phyloP scores from a whole-genome alignment of 1,284 basidiomycete genomes.

The Sporisorium exsertum region DNA sequence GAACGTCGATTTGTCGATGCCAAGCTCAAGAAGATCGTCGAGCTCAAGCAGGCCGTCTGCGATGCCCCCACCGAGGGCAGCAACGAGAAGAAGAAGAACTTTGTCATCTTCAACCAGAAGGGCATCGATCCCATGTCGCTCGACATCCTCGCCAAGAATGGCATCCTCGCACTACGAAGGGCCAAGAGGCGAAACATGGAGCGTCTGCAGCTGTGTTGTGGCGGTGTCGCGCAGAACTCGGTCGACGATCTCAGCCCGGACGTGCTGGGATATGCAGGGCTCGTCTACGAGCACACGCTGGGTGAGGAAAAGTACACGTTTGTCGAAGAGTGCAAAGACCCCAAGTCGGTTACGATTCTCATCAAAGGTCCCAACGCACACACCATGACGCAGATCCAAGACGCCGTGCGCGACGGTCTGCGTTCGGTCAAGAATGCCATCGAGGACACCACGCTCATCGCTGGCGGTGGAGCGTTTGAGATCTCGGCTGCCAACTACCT shows the following conservation, averaged over 20 bases:
- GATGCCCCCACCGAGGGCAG: conserved; percentile 70
- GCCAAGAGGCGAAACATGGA: conserved; percentile 84
- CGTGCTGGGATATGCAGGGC: conserved; percentile 93
- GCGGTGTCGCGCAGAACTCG: conserved; percentile 95
- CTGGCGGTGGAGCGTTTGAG: conserved; percentile 97
- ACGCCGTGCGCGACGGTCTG: conserved; percentile 94
- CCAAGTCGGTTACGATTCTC: conserved; percentile 95
- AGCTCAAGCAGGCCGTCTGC: conserved; percentile 95
- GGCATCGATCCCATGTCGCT: conserved; percentile 98
- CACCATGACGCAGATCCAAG: conserved; percentile 95
- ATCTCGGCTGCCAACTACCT: conserved; percentile 90
- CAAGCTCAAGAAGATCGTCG: conserved; percentile 95
- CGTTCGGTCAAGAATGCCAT: conserved; percentile 96
- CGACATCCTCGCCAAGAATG: conserved; percentile 96
- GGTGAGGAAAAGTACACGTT: conserved; percentile 99
- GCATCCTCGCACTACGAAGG: conserved; percentile 91
- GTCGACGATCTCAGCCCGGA: conserved; percentile 94
- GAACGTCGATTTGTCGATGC: conserved; percentile 94
- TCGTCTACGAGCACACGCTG: conserved; percentile 98
- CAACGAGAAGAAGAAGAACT: conserved; percentile 77
- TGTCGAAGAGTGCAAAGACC: conserved; percentile 93
- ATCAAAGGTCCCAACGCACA: conserved; percentile 90
- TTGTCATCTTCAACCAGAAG: conserved; percentile 99
- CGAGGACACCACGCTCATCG: conserved; percentile 88
- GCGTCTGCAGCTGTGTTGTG: conserved; percentile 79